phyloP scores from a whole-genome alignment of 345 rosid species.

The Eucalyptus pumila region DNA sequence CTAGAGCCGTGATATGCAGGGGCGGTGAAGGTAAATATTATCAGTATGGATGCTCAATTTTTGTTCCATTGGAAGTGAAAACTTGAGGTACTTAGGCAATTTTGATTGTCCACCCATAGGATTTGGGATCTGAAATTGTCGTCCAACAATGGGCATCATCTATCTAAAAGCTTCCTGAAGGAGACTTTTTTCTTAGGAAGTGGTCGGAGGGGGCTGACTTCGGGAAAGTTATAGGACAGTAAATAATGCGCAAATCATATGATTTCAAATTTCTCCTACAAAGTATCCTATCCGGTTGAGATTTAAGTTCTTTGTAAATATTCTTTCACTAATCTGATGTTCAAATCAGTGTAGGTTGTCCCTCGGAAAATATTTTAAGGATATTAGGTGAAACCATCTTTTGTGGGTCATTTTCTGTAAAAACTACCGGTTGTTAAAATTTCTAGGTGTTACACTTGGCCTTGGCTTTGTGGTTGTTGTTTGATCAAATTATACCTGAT shows the following conservation, averaged over 20 bases:
- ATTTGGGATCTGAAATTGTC: neutral
- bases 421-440: neutral
- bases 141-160: neutral
- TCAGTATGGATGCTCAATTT: neutral
- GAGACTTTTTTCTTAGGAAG: neutral
- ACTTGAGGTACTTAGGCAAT: neutral
- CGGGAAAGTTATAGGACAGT: neutral
- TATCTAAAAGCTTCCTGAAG: neutral
- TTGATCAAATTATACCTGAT: neutral
- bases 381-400: neutral
- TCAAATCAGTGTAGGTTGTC: neutral
- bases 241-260: neutral
- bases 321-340: neutral
- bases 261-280: neutral
- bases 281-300: neutral
- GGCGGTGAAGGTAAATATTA: slow-evolving; percentile 56
- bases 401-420: neutral
- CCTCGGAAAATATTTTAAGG: neutral
- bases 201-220: neutral
- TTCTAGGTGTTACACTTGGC: neutral
- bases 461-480: neutral
- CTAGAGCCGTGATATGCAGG: neutral
- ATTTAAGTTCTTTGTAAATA: neutral
- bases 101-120: neutral
- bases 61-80: neutral